Percentiles rank a stretch among this genome's conserved stretches.
Evolutionary conservation across 1,284 basidiomycete genomes (phyloP).

Genomic region (Leccinum pachyderme): DNA sequence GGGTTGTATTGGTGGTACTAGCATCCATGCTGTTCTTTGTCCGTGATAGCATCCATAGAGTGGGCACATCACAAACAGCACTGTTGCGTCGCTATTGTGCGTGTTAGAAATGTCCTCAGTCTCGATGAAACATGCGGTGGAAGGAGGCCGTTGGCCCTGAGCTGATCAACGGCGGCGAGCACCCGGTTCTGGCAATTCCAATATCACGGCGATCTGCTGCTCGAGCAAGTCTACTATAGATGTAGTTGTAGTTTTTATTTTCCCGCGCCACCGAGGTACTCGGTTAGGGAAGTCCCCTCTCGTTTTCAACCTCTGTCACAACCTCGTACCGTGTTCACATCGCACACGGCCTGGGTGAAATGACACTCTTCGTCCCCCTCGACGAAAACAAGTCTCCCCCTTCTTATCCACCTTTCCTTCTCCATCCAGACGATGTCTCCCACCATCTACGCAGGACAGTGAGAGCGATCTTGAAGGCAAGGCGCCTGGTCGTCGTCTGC

Average conservation of each 20-base stretch:
- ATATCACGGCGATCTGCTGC: constrained; percentile 25
- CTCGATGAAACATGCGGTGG: constrained; percentile 20
- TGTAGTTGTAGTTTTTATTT: background rate
- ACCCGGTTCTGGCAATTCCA: constrained; percentile 36
- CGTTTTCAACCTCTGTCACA: constrained; percentile 28
- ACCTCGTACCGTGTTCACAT: constrained; percentile 24
- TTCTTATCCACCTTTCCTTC: constrained; percentile 37
- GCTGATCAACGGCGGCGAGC: constrained; percentile 24
- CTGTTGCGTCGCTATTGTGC: background rate
- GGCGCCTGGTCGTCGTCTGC: constrained; percentile 81
- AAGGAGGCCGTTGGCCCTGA: constrained; percentile 20
- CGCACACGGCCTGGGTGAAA: constrained; percentile 15
- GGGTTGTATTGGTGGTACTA: background rate
- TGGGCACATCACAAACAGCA: background rate
- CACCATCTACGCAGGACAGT: constrained; percentile 51
- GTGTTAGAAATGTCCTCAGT: constrained; percentile 16
- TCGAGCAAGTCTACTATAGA: background rate
- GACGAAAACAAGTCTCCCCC: constrained; percentile 25
- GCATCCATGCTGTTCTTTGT: background rate
- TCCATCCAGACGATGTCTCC: constrained; percentile 35
- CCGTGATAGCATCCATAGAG: background rate
- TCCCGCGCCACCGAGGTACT: constrained; percentile 30
- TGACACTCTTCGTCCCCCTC: constrained; percentile 35
- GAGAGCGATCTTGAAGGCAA: constrained; percentile 73
- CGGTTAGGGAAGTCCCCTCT: constrained; percentile 20